Base-by-base conservation (phyloP, 768 basidiomycete species). In the Stropharia rugosoannulata region DNA sequence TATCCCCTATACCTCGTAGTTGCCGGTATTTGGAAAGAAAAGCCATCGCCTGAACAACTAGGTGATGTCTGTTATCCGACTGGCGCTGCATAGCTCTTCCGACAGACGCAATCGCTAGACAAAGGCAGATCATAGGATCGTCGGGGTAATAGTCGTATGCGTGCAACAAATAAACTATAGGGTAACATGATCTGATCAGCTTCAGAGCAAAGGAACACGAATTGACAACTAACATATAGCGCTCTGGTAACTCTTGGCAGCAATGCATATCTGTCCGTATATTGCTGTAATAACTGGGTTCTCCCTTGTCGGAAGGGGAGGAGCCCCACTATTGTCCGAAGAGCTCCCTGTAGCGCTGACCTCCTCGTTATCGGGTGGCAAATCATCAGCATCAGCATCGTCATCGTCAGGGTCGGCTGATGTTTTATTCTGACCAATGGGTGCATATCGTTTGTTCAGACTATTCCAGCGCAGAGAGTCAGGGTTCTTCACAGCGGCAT, bases 11-110 rank as follows among this genome's bases (percentile, higher is more conserved):
- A 41, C 74, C 75, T 12, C 88, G 79, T 2, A 89, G 64, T n/a
- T 77, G 75, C 15, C 93, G 83, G 68, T 98, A 99, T 46, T 84
- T 81, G 0, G 86, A 80, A 22, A 98, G 70, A 69, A 95, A 97
- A 0, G 90, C 92, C 78, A 95, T 80, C 0, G 81, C 91, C 64
- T 95, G 92, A 3, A 87, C 80, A 38, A 98, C 81, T 56, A 94
- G 80, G 68, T 96, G 91, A 65, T 97, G 90, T 39, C 95, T 75
- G 67, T 99, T 98, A 71, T 98, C 96, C 12, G 89, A 86, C 68
- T 98, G 95, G 16, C 95, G 81, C 60, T 95, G 92, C 87, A 93
- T 93, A 0, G 94, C 89, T 37, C 96, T 81, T 10, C 94, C 93
- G 44, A 97, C 75, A 18, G 92, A 97, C 0, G 92, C 86, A 44